Base-by-base conservation (phyloP, 2,329 filamentous ascomycete species). In the Chalara sp. region DNA sequence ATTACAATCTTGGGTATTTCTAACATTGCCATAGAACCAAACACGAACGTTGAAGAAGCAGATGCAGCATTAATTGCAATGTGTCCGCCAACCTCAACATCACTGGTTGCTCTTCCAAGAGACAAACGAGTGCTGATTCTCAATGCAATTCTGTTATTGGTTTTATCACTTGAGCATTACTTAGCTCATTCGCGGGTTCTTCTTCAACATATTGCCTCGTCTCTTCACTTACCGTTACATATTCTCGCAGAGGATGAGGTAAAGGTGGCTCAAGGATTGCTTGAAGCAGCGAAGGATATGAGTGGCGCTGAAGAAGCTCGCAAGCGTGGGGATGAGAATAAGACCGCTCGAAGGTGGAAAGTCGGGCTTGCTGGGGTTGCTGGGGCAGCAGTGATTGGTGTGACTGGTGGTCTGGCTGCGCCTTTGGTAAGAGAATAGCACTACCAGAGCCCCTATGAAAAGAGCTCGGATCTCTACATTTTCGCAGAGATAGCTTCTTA, bases 351-450 rank as follows among this genome's bases (percentile, higher is more conserved):
- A 6, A 86, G 86, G 65, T 95, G 89, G 88, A 96, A 96, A 65
- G 89, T 96, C 21, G 89, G 91, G 0, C 74, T 96, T 30, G 92
- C 91, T 0, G 88, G 87, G 6, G 89, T 95, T 0, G 90, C 89
- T 0, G 92, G 92, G 8, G 92, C 92, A n/a, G 80, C 80, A 1
- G 70, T 89, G 1, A 85, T 90, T 35, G 83, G 83, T 7, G 76
- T 87, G 4, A 87, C 84, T 0, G 86, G 86, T 31, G 86, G 86
- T 32, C 78, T 96, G 7, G 86, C 89, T 6, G 82, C 86, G 1
- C 84, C 89, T 0, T 73, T 97, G 2, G 79, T 21, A 21, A 21
- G 21, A 21, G 21, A 21, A 21, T 21, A 21, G 21, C 21, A 21
- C 21, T 21, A 21, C 21, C 21, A 21, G 21, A 21, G 21, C 21